These are phyloP conservation scores for Emericellopsis cladophorae DNA, from an alignment of 2,329 filamentous ascomycete genomes.

Conservation along the genomic window DNA sequence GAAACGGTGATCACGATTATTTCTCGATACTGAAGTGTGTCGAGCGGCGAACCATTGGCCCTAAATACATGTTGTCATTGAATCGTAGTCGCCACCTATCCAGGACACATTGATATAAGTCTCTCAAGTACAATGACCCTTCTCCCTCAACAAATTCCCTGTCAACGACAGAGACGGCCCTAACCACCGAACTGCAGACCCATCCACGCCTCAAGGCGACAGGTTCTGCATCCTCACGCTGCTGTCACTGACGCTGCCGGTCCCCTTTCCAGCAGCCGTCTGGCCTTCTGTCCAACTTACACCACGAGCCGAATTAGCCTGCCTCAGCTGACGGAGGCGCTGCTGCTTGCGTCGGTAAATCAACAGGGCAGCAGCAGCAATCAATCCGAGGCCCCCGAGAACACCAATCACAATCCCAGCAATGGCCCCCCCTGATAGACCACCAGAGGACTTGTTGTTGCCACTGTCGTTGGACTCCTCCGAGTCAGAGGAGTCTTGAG, in stretches of 20 bases:
- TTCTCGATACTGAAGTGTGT: too few species aligned
- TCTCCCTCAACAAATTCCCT: too few species aligned
- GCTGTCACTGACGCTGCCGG: constrained; percentile 7
- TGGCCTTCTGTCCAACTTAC: constrained; percentile 10
- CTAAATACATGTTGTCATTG: too few species aligned
- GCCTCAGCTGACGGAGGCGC: constrained; percentile 8
- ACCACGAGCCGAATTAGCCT: constrained; percentile 11
- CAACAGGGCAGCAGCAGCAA: constrained; percentile 48
- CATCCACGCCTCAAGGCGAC: neutral
- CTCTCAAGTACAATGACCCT: too few species aligned
- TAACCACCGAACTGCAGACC: too few species aligned
- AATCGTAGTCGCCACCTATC: too few species aligned
- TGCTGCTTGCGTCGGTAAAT: constrained; percentile 26
- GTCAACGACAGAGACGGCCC: too few species aligned
- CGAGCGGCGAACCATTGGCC: too few species aligned
- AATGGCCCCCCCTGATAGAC: constrained; percentile 55
- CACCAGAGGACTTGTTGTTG: constrained; percentile 10
- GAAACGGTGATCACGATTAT: too few species aligned
- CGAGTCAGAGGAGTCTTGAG: constrained; percentile 2
- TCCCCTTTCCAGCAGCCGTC: constrained; percentile 1
- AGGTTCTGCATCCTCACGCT: constrained; percentile 10
- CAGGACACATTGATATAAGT: too few species aligned
- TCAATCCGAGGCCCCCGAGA: constrained; percentile 45
- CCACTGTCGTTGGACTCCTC: constrained; percentile 5
- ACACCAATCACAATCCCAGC: constrained; percentile 65